These are phyloP conservation scores for Penicillium verrucosum DNA, from an alignment of 2,329 filamentous ascomycete genomes.

Conservation along the genomic window DNA sequence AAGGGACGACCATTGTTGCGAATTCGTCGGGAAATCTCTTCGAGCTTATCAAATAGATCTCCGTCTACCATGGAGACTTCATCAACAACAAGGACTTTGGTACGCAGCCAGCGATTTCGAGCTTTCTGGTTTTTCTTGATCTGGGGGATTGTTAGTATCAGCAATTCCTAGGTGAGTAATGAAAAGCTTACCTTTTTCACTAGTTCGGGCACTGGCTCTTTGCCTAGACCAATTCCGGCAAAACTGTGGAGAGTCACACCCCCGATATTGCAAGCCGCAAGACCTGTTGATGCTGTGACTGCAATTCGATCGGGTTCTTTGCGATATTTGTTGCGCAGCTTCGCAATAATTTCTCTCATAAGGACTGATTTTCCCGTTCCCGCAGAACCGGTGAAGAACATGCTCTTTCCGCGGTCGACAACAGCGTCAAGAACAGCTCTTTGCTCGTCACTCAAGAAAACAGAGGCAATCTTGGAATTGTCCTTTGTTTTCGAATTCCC, in stretches of 20 bases:
- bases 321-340: conserved; percentile 71
- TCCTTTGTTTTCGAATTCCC: conserved; percentile 40
- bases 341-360: conserved; percentile 83
- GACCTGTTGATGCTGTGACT: conserved; percentile 90
- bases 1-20: conserved; percentile 90
- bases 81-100: conserved; percentile 84
- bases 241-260: conserved; percentile 96
- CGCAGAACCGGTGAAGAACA: conserved; percentile 97
- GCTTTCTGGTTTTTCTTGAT: conserved; percentile 85
- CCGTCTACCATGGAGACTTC: conserved; percentile 99
- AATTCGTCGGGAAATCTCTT: conserved; percentile 77
- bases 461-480: conserved; percentile 47
- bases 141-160: conserved; percentile 28
- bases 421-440: conserved; percentile 79
- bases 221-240: conserved; percentile 89
- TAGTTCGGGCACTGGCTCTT: conserved; percentile 75
- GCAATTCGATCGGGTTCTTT: conserved; percentile 80
- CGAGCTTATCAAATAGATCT: conserved; percentile 93
- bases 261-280: conserved; percentile 95
- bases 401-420: conserved; percentile 73
- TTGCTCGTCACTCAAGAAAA: conserved; percentile 84
- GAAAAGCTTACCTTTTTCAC: conserved; percentile 64
- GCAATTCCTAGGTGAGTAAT: not conserved
- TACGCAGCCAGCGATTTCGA: conserved; percentile 81
- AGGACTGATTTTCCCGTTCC: conserved; percentile 96